Base-by-base conservation (phyloP, 208 protist genomes). In the Spironucleus salmonicida region DNA sequence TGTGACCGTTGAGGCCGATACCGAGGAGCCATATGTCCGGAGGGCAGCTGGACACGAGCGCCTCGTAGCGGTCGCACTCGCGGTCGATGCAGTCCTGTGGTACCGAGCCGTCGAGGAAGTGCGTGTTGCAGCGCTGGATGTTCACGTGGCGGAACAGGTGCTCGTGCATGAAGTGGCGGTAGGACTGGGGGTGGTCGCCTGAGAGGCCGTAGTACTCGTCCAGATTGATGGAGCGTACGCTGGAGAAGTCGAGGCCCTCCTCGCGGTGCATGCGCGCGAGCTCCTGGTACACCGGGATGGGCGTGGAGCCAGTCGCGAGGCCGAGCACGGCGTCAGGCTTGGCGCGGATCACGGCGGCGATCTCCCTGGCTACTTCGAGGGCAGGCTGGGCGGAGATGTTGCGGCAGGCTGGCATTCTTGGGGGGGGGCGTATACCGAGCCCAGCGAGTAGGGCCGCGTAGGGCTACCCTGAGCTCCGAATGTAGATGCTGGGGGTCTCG, bases 121-220 rank as follows among this genome's bases (percentile, higher is more conserved):
- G 58, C 4, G 69, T 32, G 42, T 77, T 62, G 15, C 49, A 7
- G 4, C 11, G 9, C 35, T 68, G 9, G 45, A 77, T 62, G 58
- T 77, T 68, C 15, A 68, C 34, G 49, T 67, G 11, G 57, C 35
- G 9, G 74, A 77, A 77, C 32, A 77, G 74, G 74, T 77, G 7
- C 58, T 62, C 74, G 57, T 77, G 58, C 74, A 77, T 77, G 74
- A 77, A 77, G 32, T n/a, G 26, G 29, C n/a, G n/a, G 59, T 77
- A 77, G 49, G 49, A 45, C 74, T 77, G 58, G 74, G n/a, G 29
- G 35, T 77, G 74, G 19, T 7, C 7, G 9, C 9, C 9, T n/a
- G 74, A 32, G 58, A 77, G 57, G n/a, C 74, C 57, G 9, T 30
- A 4, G 45, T 77, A 77, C 74, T 77, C 74, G 59, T 77, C 74